phyloP scores from a whole-genome alignment of 306 rosid species.

The Cucumis melo region DNA sequence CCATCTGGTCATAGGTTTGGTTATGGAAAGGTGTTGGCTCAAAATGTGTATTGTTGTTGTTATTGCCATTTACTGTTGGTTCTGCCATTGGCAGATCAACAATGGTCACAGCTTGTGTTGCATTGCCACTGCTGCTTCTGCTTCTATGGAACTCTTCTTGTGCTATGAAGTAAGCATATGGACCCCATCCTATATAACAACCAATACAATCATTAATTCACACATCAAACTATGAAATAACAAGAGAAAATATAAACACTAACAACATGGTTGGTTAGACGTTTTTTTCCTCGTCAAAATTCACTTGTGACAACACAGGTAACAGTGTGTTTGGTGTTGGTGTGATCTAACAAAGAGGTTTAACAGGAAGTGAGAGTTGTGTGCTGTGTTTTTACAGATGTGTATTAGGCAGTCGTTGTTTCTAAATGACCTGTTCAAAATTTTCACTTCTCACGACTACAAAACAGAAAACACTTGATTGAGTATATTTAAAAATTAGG shows the following conservation, averaged over 20 bases:
- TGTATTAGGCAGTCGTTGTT: too few relatives aligned
- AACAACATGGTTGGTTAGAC: too few relatives aligned
- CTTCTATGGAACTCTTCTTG: slow-evolving; percentile 32
- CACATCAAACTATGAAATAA: background rate
- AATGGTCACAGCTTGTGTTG: slow-evolving; percentile 12
- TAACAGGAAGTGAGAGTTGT: too few relatives aligned
- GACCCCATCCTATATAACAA: slow-evolving; percentile 76
- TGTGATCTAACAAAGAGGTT: too few relatives aligned
- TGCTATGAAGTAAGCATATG: slow-evolving; percentile 73
- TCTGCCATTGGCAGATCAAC: slow-evolving; percentile 12
- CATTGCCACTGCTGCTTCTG: background rate
- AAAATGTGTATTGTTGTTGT: background rate
- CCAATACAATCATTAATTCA: background rate
- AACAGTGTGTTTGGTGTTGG: background rate
- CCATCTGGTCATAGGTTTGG: slow-evolving; percentile 41
- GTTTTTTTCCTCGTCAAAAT: too few relatives aligned
- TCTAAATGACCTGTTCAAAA: too few relatives aligned
- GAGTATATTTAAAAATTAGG: too few relatives aligned
- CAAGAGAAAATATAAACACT: background rate
- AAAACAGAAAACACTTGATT: too few relatives aligned
- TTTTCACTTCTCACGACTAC: too few relatives aligned
- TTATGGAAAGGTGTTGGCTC: slow-evolving; percentile 7
- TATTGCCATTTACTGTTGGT: slow-evolving; percentile 18
- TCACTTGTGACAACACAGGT: too few relatives aligned
- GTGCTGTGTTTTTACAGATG: background rate